phyloP scores from a whole-genome alignment of 352 stramenopile species.

The Phytophthora capsici region DNA sequence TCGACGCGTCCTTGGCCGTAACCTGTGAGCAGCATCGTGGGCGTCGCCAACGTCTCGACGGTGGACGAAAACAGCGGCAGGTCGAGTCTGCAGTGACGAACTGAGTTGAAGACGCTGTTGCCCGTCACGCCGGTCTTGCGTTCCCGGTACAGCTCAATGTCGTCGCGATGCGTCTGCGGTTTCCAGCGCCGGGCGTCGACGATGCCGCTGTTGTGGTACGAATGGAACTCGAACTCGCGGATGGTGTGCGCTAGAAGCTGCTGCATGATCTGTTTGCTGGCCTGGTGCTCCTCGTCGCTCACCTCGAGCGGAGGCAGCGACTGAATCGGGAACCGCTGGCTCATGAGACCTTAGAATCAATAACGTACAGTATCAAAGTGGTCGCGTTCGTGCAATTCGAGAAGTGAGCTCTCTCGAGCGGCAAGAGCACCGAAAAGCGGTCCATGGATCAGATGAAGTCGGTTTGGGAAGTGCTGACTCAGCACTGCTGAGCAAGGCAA shows the following conservation, averaged over 20 bases:
- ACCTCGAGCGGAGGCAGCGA: constrained; percentile 44
- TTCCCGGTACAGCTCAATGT: constrained; percentile 55
- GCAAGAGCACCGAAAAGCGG: constrained; percentile 8
- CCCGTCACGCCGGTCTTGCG: constrained; percentile 36
- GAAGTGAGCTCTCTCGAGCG: constrained; percentile 25
- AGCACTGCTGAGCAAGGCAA: neutral
- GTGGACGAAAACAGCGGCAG: constrained; percentile 39
- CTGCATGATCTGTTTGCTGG: constrained; percentile 44
- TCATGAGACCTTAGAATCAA: constrained; percentile 29
- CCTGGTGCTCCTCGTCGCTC: constrained; percentile 36
- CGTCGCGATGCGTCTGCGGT: constrained; percentile 43
- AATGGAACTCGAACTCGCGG: constrained; percentile 54
- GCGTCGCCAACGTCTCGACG: constrained; percentile 33
- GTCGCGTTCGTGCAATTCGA: constrained; percentile 21
- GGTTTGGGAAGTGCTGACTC: constrained; percentile 5
- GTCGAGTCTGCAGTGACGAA: constrained; percentile 39
- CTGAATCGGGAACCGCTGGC: constrained; percentile 51
- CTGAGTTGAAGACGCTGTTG: constrained; percentile 28
- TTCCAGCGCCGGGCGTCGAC: constrained; percentile 56
- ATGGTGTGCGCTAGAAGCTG: constrained; percentile 49
- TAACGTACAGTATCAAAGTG: neutral
- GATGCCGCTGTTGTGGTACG: constrained; percentile 38
- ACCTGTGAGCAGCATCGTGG: constrained; percentile 57
- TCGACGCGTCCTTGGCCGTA: constrained; percentile 55
- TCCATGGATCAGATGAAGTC: constrained; percentile 20